Evolutionary conservation across 306 rosid genomes (phyloP), one percentile per base, ranked within the genome.

Genomic region (Quercus dentata): DNA sequence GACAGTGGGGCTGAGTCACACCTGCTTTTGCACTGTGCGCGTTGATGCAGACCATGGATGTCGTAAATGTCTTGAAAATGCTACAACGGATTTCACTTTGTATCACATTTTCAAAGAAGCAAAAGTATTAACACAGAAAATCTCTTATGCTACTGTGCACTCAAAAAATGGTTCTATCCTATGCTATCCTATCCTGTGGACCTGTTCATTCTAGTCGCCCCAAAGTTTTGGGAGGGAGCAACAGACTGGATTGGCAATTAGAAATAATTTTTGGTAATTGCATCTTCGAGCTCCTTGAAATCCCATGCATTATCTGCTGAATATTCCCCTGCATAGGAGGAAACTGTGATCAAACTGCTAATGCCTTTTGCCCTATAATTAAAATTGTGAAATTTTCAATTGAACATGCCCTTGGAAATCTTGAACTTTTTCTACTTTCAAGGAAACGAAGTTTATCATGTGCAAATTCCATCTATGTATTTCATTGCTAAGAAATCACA

Each of bases 231-330:
- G 30, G 71, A 6, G 44, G 56, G 41, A 33, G 49, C 18, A 61
- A 15, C 18, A 54, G 56, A 65, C 44, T 72, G 12, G 54, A 59
- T 54, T 18, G 25, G 58, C 55, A 54, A 71, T 82, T 84, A 94
- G 81, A 94, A 90, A 78, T 91, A 94, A 61, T 33, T 82, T 83
- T 89, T 92, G 83, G 89, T 84, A 41, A 95, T 82, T 46, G 97
- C 87, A 57, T 90, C 98, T 85, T 95, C 97, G 71, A 95, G 88
- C 81, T 92, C 99, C 77, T 84, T 79, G 85, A 91, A 94, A 35
- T 92, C 97, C 99, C 97, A 94, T 64, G 99, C 97, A 86, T 90
- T 92, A 79, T 94, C 97, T 4, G 94, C 97, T 67, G 89, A 85
- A 86, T 87, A 91, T 90, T 92, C 79, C 71, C 97, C 97, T 94